A percentile compares a stretch with the other conserved stretches of the same genome.
phyloP scores from a whole-genome alignment of 2,329 filamentous ascomycete genomes.

The Cladosporium oxysporum region DNA sequence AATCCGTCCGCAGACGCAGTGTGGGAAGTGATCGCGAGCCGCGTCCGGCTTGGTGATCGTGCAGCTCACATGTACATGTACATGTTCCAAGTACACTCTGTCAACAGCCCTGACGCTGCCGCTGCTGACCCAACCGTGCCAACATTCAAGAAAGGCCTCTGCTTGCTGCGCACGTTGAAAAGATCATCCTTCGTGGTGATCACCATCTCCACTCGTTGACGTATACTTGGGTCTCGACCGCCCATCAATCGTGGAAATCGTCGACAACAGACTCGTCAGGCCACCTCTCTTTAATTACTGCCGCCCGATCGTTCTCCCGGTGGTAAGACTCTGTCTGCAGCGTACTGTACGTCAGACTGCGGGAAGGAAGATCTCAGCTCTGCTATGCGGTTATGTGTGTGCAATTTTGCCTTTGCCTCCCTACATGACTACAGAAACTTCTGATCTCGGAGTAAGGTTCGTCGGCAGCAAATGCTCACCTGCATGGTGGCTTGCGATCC shows the following conservation, averaged over 20 bases:
- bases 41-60: constrained; percentile 15
- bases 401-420: not conserved
- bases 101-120: not conserved
- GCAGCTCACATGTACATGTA: not conserved
- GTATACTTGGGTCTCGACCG: not conserved
- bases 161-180: not conserved
- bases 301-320: not conserved
- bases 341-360: not conserved
- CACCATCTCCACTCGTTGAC: constrained; percentile 1
- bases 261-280: not conserved
- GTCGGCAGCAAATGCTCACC: constrained; percentile 3
- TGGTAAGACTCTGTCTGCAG: not conserved
- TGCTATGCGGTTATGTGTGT: not conserved
- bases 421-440: not conserved
- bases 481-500: constrained; percentile 7
- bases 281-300: not conserved
- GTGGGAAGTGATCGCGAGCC: not conserved
- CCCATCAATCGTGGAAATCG: not conserved
- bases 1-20: not conserved
- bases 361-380: not conserved
- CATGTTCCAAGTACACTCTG: not conserved
- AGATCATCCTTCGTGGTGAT: constrained; percentile 4
- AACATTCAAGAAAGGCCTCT: not conserved
- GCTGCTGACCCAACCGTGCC: constrained; percentile 7
- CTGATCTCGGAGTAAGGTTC: not conserved